These are phyloP conservation scores for Hygrophila difformis DNA, from an alignment of 257 asterid genomes.

Conservation along the genomic window DNA sequence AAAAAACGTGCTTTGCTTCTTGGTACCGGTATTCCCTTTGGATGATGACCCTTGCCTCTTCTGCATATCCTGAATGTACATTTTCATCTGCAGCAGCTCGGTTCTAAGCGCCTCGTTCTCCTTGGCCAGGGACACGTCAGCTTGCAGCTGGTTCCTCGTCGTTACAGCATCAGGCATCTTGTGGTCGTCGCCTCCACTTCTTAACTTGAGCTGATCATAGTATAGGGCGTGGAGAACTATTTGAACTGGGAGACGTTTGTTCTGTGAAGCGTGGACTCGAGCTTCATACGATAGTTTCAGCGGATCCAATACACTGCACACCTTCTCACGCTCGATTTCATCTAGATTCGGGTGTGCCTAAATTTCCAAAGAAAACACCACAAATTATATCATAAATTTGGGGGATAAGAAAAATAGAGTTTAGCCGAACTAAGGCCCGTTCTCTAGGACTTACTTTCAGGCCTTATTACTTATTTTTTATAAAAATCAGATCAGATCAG, in stretches of 20 bases:
- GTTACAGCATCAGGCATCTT: constrained; percentile 33
- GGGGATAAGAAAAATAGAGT: too few species aligned
- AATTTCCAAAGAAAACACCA: background rate
- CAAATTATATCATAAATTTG: background rate
- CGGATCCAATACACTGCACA: constrained; percentile 89
- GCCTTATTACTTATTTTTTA: too few species aligned
- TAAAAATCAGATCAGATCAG: too few species aligned
- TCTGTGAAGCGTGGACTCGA: constrained; percentile 86
- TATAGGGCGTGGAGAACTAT: constrained; percentile 87
- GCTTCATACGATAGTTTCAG: constrained; percentile 86
- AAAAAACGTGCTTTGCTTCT: constrained; percentile 54
- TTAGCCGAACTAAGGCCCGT: too few species aligned
- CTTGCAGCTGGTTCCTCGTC: constrained; percentile 55
- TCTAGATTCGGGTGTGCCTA: constrained; percentile 87
- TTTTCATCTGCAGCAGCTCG: constrained; percentile 81
- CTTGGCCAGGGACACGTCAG: constrained; percentile 56
- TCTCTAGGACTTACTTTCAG: too few species aligned
- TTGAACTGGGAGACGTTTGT: constrained; percentile 86
- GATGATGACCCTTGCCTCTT: constrained; percentile 37
- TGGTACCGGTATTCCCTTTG: constrained; percentile 12
- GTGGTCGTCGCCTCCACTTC: constrained; percentile 56
- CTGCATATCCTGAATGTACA: constrained; percentile 60
- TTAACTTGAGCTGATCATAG: constrained; percentile 68
- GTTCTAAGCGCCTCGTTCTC: constrained; percentile 82
- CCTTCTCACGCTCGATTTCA: constrained; percentile 90